phyloP scores from a whole-genome alignment of 2,329 filamentous ascomycete species.

The Penicillium crustosum region DNA sequence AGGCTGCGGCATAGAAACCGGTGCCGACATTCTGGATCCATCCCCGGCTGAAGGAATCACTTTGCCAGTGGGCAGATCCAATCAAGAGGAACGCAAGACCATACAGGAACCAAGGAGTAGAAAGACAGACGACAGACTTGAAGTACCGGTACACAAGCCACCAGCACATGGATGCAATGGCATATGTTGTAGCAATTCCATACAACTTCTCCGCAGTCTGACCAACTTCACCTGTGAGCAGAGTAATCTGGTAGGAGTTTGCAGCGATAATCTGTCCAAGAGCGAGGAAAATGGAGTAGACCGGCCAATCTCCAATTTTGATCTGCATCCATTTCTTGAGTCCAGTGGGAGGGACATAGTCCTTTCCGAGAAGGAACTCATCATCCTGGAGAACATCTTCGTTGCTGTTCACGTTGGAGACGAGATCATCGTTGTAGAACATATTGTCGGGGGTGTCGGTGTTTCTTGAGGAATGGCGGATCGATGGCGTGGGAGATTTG shows the following conservation, averaged over 20 bases:
- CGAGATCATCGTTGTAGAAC: slow-evolving; percentile 41
- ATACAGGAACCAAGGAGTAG: slow-evolving; percentile 62
- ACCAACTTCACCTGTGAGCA: slow-evolving; percentile 66
- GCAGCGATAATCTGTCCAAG: slow-evolving; percentile 64
- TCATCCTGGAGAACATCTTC: slow-evolving; percentile 42
- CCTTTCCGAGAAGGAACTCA: slow-evolving; percentile 58
- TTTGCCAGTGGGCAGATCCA: slow-evolving; percentile 57
- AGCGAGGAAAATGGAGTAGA: slow-evolving; percentile 63
- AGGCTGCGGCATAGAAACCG: slow-evolving; percentile 61
- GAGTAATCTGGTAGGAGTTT: slow-evolving; percentile 67
- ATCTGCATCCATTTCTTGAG: slow-evolving; percentile 56
- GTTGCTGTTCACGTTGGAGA: slow-evolving; percentile 33
- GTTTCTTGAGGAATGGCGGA: slow-evolving; percentile 32
- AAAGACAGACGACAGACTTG: slow-evolving; percentile 58
- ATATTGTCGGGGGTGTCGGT: slow-evolving; percentile 40
- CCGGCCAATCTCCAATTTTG: slow-evolving; percentile 61
- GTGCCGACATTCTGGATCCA: slow-evolving; percentile 63
- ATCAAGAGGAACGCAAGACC: slow-evolving; percentile 62
- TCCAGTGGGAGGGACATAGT: slow-evolving; percentile 59
- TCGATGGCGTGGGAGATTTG: slow-evolving; percentile 41
- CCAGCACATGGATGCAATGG: slow-evolving; percentile 60
- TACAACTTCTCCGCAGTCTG: slow-evolving; percentile 61
- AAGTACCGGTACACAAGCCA: slow-evolving; percentile 62
- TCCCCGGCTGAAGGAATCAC: slow-evolving; percentile 40
- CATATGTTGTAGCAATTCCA: slow-evolving; percentile 59